A percentile compares a stretch with the other conserved stretches of the same genome.
Evolutionary conservation across 2,329 filamentous ascomycete genomes (phyloP).

Genomic region (Nothopassalora personata): DNA sequence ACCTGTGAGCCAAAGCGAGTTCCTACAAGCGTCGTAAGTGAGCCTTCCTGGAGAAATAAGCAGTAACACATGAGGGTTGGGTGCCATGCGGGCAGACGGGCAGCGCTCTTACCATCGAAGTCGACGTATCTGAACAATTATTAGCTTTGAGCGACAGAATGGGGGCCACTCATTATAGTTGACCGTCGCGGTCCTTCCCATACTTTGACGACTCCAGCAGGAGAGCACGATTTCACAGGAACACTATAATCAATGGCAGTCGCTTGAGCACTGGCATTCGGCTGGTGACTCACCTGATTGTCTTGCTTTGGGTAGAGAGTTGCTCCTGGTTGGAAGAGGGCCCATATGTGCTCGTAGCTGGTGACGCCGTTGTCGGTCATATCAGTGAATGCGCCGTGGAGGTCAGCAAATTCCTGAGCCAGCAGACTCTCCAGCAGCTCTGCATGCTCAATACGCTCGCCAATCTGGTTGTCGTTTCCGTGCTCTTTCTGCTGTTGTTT

Average conservation of each 20-base stretch:
- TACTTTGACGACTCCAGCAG: conserved; percentile 29
- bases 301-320: conserved; percentile 35
- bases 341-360: conserved; percentile 34
- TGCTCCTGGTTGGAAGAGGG: conserved; percentile 30
- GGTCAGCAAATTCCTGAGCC: conserved; percentile 37
- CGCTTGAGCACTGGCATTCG: no score
- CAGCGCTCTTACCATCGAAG: conserved; percentile 32
- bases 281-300: conserved; percentile 22
- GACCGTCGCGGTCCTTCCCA: conserved; percentile 32
- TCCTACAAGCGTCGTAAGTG: no score
- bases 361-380: conserved; percentile 32
- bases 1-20: conserved; percentile 31
- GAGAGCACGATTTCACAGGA: conserved; percentile 27
- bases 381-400: conserved; percentile 39
- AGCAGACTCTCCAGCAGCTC: conserved; percentile 37
- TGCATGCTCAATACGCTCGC: conserved; percentile 32
- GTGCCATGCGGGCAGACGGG: no score
- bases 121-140: conserved; percentile 27
- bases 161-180: conserved; percentile 3
- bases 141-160: no score
- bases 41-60: no score
- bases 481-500: conserved; percentile 7
- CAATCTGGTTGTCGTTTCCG: conserved; percentile 4
- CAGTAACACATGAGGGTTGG: no score
- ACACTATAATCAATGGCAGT: no score